Base-by-base conservation (phyloP, 1,284 basidiomycete genomes). In the Entoloma clypeatum region DNA sequence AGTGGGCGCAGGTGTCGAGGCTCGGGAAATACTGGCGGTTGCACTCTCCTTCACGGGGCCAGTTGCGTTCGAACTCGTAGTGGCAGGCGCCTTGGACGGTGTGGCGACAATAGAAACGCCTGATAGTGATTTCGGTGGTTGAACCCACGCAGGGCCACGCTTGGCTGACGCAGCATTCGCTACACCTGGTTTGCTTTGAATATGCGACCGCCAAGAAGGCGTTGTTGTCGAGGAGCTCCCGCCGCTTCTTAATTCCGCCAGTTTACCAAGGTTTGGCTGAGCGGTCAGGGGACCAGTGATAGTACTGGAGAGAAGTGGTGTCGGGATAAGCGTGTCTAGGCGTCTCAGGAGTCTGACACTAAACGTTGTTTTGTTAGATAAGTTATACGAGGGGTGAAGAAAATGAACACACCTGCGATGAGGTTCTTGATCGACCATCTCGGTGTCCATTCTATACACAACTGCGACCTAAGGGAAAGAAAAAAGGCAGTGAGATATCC, bases 371-470 rank as follows among this genome's bases (percentile, higher is more conserved):
- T 30, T 7, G 29, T 19, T 11, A 41, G 13, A 43, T 31, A 23
- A 16, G 24, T 34, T 18, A 39, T 14, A 36, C 24, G 18, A 26
- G 27, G 13, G 21, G 29, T 3, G 36, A 36, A 29, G 17, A 5
- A 38, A 33, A 14, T 30, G 25, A 8, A 50, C 57, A 21, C 29
- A 69, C 67, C 67, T 72, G 29, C 71, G 55, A 56, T 87, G 73
- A 0, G 91, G 91, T 53, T 92, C 91, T 53, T 85, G 83, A 58
- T 93, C 91, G 16, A 93, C 77, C 69, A 92, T 78, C 54, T 86
- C 78, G 0, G 81, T 79, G 49, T 86, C 85, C 59, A 92, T 79
- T n/a, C 86, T 72, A 57, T 94, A 93, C 2, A 84, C 66, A 16
- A 73, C 65, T 2, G 88, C 87, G 19, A 92, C 74, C 74, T 85